Conservation (phyloP, 768 basidiomycete species). For the Tylopilus vinaceipallidus region DNA sequence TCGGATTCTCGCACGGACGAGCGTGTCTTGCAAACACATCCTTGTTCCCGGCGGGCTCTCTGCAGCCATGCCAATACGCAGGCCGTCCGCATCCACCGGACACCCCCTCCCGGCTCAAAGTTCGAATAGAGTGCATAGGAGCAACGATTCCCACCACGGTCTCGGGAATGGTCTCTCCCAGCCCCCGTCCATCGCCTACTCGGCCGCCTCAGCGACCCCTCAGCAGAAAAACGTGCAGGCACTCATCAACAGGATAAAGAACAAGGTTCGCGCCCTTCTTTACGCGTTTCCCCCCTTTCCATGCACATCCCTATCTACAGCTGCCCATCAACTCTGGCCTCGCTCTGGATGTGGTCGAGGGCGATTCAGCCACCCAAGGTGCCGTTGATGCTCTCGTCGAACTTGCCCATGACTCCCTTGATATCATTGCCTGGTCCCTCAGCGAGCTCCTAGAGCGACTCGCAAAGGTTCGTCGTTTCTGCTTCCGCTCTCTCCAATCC, state of each 20-base stretch:
- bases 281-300: background rate
- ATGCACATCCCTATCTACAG: conserved; percentile 39
- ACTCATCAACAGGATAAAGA: conserved; percentile 75
- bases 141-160: conserved; percentile 58
- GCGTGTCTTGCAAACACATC: conserved; percentile 10
- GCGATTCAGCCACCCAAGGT: conserved; percentile 70
- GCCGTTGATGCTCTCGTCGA: conserved; percentile 79
- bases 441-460: conserved; percentile 77
- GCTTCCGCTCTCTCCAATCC: background rate
- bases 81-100: conserved; percentile 60
- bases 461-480: conserved; percentile 55
- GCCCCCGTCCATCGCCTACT: conserved; percentile 37
- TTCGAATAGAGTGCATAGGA: conserved; percentile 54
- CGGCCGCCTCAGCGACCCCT: conserved; percentile 45
- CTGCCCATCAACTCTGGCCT: conserved; percentile 84
- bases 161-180: conserved; percentile 32
- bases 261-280: conserved; percentile 54
- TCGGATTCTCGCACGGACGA: conserved; percentile 24
- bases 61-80: conserved; percentile 48
- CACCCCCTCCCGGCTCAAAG: conserved; percentile 33
- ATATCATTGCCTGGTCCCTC: conserved; percentile 77
- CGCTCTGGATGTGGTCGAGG: conserved; percentile 68
- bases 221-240: conserved; percentile 83
- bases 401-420: conserved; percentile 71
- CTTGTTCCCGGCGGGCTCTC: conserved; percentile 24